These are phyloP conservation scores for Colletotrichum sublineola DNA, from an alignment of 2,329 filamentous ascomycete genomes.

Conservation along the genomic window DNA sequence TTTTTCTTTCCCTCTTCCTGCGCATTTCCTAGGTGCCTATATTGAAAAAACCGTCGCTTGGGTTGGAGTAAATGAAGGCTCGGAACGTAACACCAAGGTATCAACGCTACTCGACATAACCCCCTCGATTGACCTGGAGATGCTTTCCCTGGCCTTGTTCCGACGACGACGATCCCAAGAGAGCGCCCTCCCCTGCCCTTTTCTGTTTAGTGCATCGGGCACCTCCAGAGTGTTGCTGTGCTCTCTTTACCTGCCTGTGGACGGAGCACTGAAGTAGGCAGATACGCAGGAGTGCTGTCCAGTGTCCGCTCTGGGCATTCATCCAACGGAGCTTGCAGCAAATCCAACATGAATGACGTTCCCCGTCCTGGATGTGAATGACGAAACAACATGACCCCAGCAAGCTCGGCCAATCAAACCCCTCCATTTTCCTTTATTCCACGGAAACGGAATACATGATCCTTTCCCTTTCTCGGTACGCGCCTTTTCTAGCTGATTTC, in stretches of 20 bases:
- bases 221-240: not conserved
- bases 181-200: not conserved
- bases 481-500: not conserved
- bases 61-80: slow-evolving; percentile 5
- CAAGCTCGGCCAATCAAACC: slow-evolving; percentile 9
- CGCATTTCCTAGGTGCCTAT: no score
- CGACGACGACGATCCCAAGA: slow-evolving; percentile 1
- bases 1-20: not conserved
- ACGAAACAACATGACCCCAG: slow-evolving; percentile 9
- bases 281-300: not conserved
- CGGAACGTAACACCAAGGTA: not conserved
- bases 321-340: slow-evolving; percentile 18
- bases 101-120: slow-evolving; percentile 9
- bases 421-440: not conserved
- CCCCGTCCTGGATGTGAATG: slow-evolving; percentile 21
- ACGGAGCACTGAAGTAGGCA: no score
- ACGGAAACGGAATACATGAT: slow-evolving; percentile 10
- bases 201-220: not conserved
- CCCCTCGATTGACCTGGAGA: not conserved
- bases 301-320: slow-evolving; percentile 1
- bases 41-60: not conserved
- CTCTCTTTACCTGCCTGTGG: not conserved
- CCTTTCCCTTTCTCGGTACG: not conserved
- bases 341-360: slow-evolving; percentile 38
- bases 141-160: not conserved